Evolutionary conservation across 345 rosid genomes (phyloP).

Genomic region (Lepidium didymum): DNA sequence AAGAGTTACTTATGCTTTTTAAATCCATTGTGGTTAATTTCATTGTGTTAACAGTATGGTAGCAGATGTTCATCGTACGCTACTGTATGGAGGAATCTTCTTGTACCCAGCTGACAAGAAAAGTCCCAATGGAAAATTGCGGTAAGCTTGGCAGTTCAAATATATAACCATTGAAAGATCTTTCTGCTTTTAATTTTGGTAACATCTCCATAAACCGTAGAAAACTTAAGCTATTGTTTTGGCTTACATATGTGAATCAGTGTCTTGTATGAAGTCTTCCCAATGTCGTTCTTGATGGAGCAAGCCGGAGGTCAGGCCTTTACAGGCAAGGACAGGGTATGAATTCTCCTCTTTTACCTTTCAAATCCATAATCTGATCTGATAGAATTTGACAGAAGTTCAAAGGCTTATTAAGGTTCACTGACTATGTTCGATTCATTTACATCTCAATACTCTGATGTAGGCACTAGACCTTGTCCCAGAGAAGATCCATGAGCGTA

Average conservation of each 20-base stretch:
- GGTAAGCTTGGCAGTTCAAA: conserved; percentile 41
- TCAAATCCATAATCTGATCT: neutral
- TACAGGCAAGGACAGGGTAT: conserved; percentile 79
- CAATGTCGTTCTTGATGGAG: conserved; percentile 96
- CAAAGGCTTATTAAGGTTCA: neutral
- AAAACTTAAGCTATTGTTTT: neutral
- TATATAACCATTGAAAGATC: neutral
- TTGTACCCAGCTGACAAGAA: conserved; percentile 96
- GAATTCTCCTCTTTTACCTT: neutral
- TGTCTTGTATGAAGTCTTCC: conserved; percentile 94
- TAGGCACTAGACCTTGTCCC: conserved; percentile 90
- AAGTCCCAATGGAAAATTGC: conserved; percentile 87
- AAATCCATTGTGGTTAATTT: neutral
- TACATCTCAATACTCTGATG: conserved; percentile 12
- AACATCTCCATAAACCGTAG: neutral
- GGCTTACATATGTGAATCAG: conserved; percentile 26
- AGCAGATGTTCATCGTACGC: conserved; percentile 95
- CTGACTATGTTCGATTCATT: neutral
- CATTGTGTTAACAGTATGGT: conserved; percentile 64
- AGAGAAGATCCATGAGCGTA: conserved; percentile 69
- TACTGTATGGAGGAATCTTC: conserved; percentile 93
- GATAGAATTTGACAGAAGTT: neutral
- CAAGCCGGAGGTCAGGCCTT: conserved; percentile 97
- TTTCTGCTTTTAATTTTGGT: neutral
- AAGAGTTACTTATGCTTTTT: neutral